Evolutionary conservation across 805 yeast genomes (phyloP), one percentile per base, ranked within the genome.

Genomic region (Hanseniaspora guilliermondii): DNA sequence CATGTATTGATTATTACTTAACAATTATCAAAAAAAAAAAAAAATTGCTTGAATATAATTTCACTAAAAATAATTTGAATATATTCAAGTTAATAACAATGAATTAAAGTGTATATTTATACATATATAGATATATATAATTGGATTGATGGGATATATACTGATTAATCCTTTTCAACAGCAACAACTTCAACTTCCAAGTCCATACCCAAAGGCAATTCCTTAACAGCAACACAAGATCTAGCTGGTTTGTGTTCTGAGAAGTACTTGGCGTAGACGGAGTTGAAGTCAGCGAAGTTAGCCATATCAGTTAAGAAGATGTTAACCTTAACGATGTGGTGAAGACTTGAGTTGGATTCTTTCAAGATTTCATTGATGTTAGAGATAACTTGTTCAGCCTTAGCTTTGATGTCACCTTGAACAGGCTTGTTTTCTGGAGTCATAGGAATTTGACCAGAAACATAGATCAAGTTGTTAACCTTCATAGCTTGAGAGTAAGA

Each of bases 401-500:
- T 85, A 62, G 80, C 91, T 59, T 80, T 77, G 65, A 85, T 80
- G 44, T 83, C 70, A 47, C 88, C 96, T 60, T 79, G 81, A 61
- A 88, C 79, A 60, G 84, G 83, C 71, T 82, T 81, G 67, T 85
- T 85, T 7, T 84, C 87, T 40, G 89, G 76, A 38, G 91, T 87
- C 75, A 80, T 79, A 53, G 97, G 97, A 58, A 93, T 83, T 73
- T 93, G 98, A 55, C 98, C 98, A 53, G 96, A 86, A 56, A 93
- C 87, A 68, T 84, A 93, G 67, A 93, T 71, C 68, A 87, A 80
- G 58, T 95, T 79, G 69, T 86, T 87, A 62, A 82, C 95, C 73
- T 85, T 88, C 69, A 89, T 79, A 47, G 97, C 98, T 71, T 93
- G 98, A 30, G 96, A 87, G 70, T 91, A 91, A 14, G 96, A 80